phyloP scores from a whole-genome alignment of 305 asterid species.

The Fraxinus velutina region DNA sequence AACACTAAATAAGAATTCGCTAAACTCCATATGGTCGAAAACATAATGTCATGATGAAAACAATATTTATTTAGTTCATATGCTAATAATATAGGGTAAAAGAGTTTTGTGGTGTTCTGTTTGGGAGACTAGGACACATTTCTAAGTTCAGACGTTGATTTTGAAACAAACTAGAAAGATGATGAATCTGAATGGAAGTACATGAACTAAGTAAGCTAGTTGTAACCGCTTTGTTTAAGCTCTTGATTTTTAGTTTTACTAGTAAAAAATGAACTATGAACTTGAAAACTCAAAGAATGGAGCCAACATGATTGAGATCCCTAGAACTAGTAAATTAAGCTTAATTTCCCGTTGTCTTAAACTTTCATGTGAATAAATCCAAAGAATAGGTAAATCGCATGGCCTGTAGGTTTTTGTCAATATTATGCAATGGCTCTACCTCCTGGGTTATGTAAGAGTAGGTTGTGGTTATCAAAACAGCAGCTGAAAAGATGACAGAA shows the following conservation, averaged over 20 bases:
- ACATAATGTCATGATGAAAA: not conserved
- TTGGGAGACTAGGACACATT: not conserved
- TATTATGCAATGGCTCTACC: not conserved
- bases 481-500: not conserved
- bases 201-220: not conserved
- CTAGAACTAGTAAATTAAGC: not conserved
- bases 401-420: not conserved
- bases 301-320: not conserved
- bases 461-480: not conserved
- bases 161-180: not conserved
- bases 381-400: not conserved
- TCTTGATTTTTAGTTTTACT: not conserved
- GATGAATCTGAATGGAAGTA: not conserved
- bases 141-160: not conserved
- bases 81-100: not conserved
- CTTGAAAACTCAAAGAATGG: not conserved
- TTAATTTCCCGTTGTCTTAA: not conserved
- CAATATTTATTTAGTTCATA: not conserved
- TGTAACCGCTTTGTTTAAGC: not conserved
- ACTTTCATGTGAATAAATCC: not conserved
- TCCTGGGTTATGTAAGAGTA: not conserved
- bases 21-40: not conserved
- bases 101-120: not conserved
- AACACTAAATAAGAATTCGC: not conserved
- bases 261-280: not conserved